Percentiles rank a stretch among this genome's conserved stretches.
Conservation (phyloP, 768 basidiomycete genomes). For the Podaxis sp. region DNA sequence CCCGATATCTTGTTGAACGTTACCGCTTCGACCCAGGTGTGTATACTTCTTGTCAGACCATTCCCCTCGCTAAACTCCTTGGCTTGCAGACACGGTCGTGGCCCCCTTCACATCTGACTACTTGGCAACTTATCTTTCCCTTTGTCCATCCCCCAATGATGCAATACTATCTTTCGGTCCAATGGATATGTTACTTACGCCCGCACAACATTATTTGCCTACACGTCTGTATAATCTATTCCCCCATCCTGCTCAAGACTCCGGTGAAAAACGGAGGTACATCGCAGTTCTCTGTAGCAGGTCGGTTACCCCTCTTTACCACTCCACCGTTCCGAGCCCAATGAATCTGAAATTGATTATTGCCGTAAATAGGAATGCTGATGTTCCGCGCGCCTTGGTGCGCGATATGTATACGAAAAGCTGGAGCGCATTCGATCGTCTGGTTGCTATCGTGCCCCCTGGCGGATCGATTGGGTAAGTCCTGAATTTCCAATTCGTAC, state of each 20-base stretch:
- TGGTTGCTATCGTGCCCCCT: conserved; percentile 87
- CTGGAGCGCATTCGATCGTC: conserved; percentile 88
- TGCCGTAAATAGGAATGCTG: conserved; percentile 61
- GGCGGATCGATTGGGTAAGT: conserved; percentile 85
- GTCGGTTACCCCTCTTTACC: conserved; percentile 30
- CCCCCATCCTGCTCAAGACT: conserved; percentile 82
- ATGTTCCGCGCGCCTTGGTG: conserved; percentile 79
- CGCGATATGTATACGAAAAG: conserved; percentile 92
- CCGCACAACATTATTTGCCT: conserved; percentile 72
- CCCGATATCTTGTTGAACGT: conserved; percentile 74
- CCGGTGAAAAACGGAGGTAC: conserved; percentile 71
- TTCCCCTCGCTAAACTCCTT: neutral
- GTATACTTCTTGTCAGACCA: conserved; percentile 16
- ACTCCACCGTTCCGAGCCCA: neutral
- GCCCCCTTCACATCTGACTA: conserved; percentile 77
- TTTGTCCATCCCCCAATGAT: conserved; percentile 69
- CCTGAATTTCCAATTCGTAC: neutral
- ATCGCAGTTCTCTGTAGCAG: conserved; percentile 70
- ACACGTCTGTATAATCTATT: conserved; percentile 71
- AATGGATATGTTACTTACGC: conserved; percentile 74
- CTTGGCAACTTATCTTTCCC: conserved; percentile 74
- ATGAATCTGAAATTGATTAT: conserved; percentile 5
- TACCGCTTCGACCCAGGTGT: conserved; percentile 78
- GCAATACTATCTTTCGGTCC: conserved; percentile 79
- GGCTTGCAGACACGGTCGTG: conserved; percentile 58